Evolutionary conservation across 257 asterid species (phyloP).

Genomic region (Jacaranda copaia): DNA sequence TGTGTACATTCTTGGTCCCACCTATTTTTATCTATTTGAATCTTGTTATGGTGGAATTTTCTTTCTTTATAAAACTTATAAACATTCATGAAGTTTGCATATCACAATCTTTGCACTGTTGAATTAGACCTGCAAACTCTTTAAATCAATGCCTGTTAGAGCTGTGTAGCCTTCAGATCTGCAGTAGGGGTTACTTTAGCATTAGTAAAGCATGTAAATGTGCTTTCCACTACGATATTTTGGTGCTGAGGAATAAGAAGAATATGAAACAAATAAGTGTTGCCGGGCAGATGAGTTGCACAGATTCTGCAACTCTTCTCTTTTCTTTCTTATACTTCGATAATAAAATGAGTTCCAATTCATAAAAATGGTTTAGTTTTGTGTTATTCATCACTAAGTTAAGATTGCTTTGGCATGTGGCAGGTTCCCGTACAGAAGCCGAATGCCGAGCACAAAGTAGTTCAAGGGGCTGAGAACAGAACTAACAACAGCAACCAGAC

Average conservation of each 20-base stretch:
- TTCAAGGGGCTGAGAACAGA: constrained; percentile 46
- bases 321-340: too few relatives aligned
- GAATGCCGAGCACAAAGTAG: constrained; percentile 42
- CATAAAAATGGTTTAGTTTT: too few relatives aligned
- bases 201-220: neutral
- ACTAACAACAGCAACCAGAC: constrained; percentile 34
- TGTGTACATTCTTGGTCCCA: constrained; percentile 18
- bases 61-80: too few relatives aligned
- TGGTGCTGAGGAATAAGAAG: too few relatives aligned
- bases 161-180: neutral
- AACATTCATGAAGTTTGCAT: too few relatives aligned
- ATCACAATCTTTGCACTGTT: too few relatives aligned
- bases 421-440: constrained; percentile 56
- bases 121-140: neutral
- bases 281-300: too few relatives aligned
- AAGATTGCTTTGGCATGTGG: constrained; percentile 35
- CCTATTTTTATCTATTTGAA: neutral
- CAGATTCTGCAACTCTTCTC: too few relatives aligned
- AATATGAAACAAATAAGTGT: too few relatives aligned
- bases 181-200: neutral
- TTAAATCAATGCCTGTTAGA: neutral
- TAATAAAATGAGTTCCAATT: too few relatives aligned
- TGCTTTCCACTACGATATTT: neutral
- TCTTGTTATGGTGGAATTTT: neutral
- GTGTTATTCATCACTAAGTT: neutral